Base-by-base conservation (phyloP, 2,329 filamentous ascomycete genomes). In the Monosporascus sp. region DNA sequence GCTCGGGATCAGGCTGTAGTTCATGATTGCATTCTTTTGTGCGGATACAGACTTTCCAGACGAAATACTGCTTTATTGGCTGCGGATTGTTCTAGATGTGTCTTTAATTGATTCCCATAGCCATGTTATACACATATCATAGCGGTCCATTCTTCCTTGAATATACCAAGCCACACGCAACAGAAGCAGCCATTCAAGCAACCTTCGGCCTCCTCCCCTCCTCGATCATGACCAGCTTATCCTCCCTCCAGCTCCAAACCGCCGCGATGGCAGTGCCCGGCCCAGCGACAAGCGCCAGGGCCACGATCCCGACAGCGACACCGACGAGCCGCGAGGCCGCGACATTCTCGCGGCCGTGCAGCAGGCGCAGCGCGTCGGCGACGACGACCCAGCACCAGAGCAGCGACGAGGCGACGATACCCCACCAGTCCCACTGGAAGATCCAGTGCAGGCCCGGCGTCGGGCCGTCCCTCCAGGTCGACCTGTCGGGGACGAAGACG, bases 381-480 rank as follows among this genome's bases (percentile, higher is more conserved):
- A 60, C 57, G 14, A 54, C 53, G 6, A 66, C 34, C 60, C 60
- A 65, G 38, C 55, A 56, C 63, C 63, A 67, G 18, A 64, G 47
- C 3, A 66, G 57, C 49, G 62, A 53, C 3, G 63, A 52, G 36
- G 49, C 44, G 51, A 56, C 63, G 44, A 61, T 60, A 37, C 62
- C 60, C 54, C 57, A 62, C 55, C 57, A 60, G 52, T 67, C 65
- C 34, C 60, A 34, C 56, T 65, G 63, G 59, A 67, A 66, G 57
- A 65, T 63, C 18, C 64, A 67, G 48, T 67, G 64, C 48, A 66
- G 50, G 15, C 63, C 64, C 9, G 55, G 49, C 22, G 56, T 56
- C 24, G 61, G 61, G 54, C 51, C 59, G 3, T 56, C 55, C 36
- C 52, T 55, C 62, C 58, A 59, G 1, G 47, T 42, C 5, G 25